Percentiles rank a stretch among this genome's conserved stretches.
These are phyloP conservation scores for Phytopythium cucurbitacearum DNA, from an alignment of 352 stramenopile genomes.

Conservation along the genomic window DNA sequence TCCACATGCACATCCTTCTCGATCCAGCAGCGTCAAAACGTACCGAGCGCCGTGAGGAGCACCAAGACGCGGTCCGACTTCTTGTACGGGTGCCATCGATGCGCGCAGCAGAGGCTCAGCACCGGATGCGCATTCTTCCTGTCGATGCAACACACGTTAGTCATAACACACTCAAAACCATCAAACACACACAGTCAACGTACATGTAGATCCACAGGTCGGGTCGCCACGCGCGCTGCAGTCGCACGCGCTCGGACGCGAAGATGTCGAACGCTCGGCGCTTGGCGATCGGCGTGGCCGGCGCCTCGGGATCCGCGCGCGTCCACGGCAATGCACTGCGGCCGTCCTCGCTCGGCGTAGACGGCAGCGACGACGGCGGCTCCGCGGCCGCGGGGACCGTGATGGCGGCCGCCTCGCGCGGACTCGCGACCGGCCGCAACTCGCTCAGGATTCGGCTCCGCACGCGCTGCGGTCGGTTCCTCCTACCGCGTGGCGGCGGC, in stretches of 20 bases:
- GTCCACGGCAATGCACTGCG: too few species aligned
- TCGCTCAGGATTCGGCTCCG: constrained; percentile 32
- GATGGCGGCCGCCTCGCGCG: constrained; percentile 2
- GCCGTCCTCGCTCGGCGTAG: too few species aligned
- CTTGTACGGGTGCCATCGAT: constrained; percentile 56
- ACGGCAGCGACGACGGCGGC: constrained; percentile 10
- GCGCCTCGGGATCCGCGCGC: too few species aligned
- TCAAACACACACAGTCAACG: constrained; percentile 4
- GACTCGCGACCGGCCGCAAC: constrained; percentile 19
- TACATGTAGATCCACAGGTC: constrained; percentile 68
- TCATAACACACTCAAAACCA: not conserved
- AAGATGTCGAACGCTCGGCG: constrained; percentile 36
- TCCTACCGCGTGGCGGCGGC: constrained; percentile 23
- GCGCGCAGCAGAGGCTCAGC: constrained; percentile 30
- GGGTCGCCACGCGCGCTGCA: constrained; percentile 29
- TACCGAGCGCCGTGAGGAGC: constrained; percentile 39
- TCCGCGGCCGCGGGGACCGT: not conserved
- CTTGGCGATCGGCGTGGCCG: not conserved
- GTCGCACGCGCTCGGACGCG: constrained; percentile 40
- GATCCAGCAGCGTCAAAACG: constrained; percentile 37
- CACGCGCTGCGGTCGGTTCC: constrained; percentile 14
- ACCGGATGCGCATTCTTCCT: constrained; percentile 59
- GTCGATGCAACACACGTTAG: constrained; percentile 6
- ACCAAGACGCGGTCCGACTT: constrained; percentile 42
- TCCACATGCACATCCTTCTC: constrained; percentile 13